Base-by-base conservation (phyloP, 208 protist genomes). In the Spongospora subterranea region DNA sequence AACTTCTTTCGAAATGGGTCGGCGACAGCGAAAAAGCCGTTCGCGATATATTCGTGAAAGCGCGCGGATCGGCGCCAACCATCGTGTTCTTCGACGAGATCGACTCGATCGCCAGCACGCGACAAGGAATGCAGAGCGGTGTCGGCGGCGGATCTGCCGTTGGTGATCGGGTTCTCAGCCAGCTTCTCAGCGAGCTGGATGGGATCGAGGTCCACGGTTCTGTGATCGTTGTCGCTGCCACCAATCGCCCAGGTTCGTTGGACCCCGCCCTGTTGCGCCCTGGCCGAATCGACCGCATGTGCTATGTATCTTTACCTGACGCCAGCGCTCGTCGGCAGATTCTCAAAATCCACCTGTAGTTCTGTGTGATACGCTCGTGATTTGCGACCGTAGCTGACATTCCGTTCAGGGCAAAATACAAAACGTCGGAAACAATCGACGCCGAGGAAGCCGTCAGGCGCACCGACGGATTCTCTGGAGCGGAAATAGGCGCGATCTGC, bases 171-270 rank as follows among this genome's bases (percentile, higher is more conserved):
- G 97, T 99, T 0, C 96, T 99, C 0, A 97, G 97, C 90, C 98
- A 99, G 93, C 94, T 99, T 0, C 93, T 99, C 45, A 97, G 94
- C 46, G 98, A 99, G 94, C 96, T 99, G 91, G 98, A 99, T 93
- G 98, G 98, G 43, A 96, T 99, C 24, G 92, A 95, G 45, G 77
- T 77, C 0, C 43, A 89, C 39, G 53, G 66, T 13, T 41, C 65
- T 43, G 97, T 99, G 0, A 97, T 97, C 90, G 97, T 99, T 0
- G 96, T 99, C n/a, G 99, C 97, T 13, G 98, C 98, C 11, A 99
- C 98, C 41, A 99, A 98, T 90, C 94, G 98, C 53, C 98, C 98
- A 0, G 98, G 99, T 94, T 92, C 98, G 20, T 98, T 99, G 53
- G 97, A 98, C 93, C 93, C 96, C n/a, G 98, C 98, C 0, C 94